These are phyloP conservation scores for Mycena pura DNA, from an alignment of 768 basidiomycete species.

Conservation along the genomic window DNA sequence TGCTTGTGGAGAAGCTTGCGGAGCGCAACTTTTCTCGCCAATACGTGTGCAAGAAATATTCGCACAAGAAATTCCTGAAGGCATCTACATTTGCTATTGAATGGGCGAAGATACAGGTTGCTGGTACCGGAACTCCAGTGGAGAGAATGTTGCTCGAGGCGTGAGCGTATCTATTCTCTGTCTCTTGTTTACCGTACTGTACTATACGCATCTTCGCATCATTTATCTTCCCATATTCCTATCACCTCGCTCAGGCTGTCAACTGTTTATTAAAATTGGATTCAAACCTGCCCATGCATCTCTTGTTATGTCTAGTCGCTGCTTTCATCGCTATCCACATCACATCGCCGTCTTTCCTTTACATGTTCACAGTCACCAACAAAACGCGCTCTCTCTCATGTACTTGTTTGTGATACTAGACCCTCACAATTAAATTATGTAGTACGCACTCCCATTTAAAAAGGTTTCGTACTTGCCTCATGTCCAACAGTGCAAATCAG, in stretches of 20 bases:
- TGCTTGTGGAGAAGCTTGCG: conserved; percentile 83
- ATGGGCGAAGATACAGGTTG: conserved; percentile 67
- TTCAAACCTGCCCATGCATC: conserved; percentile 11
- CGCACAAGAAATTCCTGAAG: conserved; percentile 97
- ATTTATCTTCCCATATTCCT: conserved; percentile 6
- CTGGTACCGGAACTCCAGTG: conserved; percentile 41
- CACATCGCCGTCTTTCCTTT: conserved; percentile 17
- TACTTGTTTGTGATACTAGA: conserved; percentile 25
- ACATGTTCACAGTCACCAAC: not conserved
- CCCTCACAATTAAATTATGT: conserved; percentile 25
- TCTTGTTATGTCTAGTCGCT: conserved; percentile 16
- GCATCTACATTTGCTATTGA: conserved; percentile 80
- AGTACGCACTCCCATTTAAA: not conserved
- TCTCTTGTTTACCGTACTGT: conserved; percentile 20
- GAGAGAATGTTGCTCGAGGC: conserved; percentile 56
- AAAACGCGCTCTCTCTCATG: conserved; percentile 7
- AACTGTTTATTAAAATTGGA: conserved; percentile 14
- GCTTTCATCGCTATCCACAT: conserved; percentile 23
- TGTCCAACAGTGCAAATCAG: too few species aligned
- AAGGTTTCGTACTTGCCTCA: not conserved
- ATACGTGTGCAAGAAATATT: conserved; percentile 96
- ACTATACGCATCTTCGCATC: conserved; percentile 13
- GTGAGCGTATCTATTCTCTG: conserved; percentile 33
- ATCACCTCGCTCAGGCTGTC: conserved; percentile 13
- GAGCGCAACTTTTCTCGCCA: conserved; percentile 82